Base-by-base conservation (phyloP, 768 basidiomycete genomes). In the Hortiboletus campestris region DNA sequence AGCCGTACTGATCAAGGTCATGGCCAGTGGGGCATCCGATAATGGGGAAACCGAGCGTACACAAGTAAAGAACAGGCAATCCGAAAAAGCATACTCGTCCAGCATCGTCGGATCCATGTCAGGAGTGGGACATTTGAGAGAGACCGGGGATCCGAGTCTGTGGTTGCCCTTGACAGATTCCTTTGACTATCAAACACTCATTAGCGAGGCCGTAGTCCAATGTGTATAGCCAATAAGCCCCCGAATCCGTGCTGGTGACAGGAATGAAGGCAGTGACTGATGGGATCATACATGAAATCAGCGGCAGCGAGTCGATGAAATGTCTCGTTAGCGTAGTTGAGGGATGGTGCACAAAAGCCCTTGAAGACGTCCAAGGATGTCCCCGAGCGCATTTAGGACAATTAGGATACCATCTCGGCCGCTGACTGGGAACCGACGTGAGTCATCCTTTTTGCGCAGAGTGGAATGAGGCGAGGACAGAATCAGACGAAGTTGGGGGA, bases 1-100 rank as follows among this genome's bases (percentile, higher is more conserved):
- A 92, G 41, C 49, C 49, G 4, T 50, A 50, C 49, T 46, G 5
- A 22, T 11, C 29, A 12, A 11, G 12, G 22, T 9, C 9, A 34
- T 28, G 12, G 12, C 34, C 7, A 51, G n/a, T 10, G 9, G 16
- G 31, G 12, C 12, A 9, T 31, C n/a, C 48, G 2, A 31, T 4
- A 10, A 50, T n/a, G 16, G 11, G 16, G 12, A 16, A 14, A 50
- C n/a, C n/a, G n/a, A n/a, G n/a, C 28, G 5, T 29, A 46, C 22
- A 22, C 50, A 48, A n/a, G 50, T 51, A 48, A n/a, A 25, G 31
- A 51, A 47, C 2, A 43, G 31, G 44, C 34, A 34, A 46, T 50
- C 29, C 16, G 49, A 31, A 46, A 49, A 49, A 19, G 29, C 11
- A 46, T 43, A 50, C 19, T 50, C 29, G 8, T 46, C 19, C 19